Evolutionary conservation across 768 basidiomycete genomes (phyloP), one percentile per base, ranked within the genome.

Genomic region (Boletus subcaerulescens): DNA sequence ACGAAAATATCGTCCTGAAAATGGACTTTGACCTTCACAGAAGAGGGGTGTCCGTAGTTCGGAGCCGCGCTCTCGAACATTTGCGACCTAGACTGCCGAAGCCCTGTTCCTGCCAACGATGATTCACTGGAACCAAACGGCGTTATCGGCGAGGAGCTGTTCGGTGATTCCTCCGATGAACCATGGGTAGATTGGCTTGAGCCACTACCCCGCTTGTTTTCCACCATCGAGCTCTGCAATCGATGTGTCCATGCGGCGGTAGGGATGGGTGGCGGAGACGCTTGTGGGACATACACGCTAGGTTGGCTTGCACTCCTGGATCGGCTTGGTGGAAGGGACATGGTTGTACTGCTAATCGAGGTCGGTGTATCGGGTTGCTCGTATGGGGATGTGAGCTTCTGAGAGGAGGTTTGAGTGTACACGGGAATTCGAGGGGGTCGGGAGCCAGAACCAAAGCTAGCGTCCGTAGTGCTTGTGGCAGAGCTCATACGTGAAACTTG

Each of bases 1-100:
- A 96, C 89, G 67, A 98, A 98, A 44, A 97, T 89, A 68, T 97
- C 94, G 63, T 95, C 91, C 64, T 92, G 86, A 76, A 89, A 98
- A 70, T 91, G 90, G 50, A 98, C 93, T 73, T 96, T 96, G 67
- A 98, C 86, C 68, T 94, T 92, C 41, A 98, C 86, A 12, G 86
- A 81, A 5, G 76, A 71, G 11, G 60, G 61, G 52, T 64, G 68
- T 52, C 66, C 58, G 24, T 68, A 70, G 22, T 63, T 69, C 45
- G 66, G 55, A 35, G 68, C 65, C 48, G 74, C 60, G 54, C 71
- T 72, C 41, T 79, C 83, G 65, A 77, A 83, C 61, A 73, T 76
- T 65, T 81, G 83, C 56, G 80, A 81, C 47, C 81, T 80, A 62
- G 77, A 79, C 52, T 71, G 75, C 52, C 80, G 83, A 59, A 82